Base-by-base conservation (phyloP, 176 grass and related monocot species). In the bread wheat (Triticum aestivum) region DNA sequence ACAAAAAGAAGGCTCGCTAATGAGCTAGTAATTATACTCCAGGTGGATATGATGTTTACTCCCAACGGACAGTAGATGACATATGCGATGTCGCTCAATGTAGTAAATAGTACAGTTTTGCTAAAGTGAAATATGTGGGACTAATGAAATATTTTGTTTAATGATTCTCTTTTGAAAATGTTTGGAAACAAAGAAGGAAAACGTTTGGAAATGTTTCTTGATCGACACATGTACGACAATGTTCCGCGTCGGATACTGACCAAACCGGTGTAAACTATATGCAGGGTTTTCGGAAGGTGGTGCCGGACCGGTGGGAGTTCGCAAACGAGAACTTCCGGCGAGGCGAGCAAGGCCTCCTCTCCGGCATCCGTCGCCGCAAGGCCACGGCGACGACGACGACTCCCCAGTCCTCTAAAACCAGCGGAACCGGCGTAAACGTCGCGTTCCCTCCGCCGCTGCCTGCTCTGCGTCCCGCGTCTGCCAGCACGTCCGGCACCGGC, bases 221-320 rank as follows among this genome's bases (percentile, higher is more conserved):
- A 15, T 51, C 13, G 47, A 5, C 12, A 47, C 47, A 51, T 1
- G 45, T 47, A 47, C 14, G 24, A 26, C 24, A 26, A 51, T 51
- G 47, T 15, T 15, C 12, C 4, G 12, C 14, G 49, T 6, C 1
- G 49, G 49, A 52, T 52, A 52, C 14, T 52, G 49, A 52, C 49
- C 12, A 17, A 52, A 15, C 49, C 13, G 49, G 14, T 17, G 49
- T 17, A 52, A 15, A 52, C 49, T 52, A 0, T 51, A 15, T 52
- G 51, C 51, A 98, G 93, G 93, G 96, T 23, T 98, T 98, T 63
- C 93, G 88, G 69, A 98, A 98, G 81, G 93, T 98, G 72, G 89
- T 91, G 70, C 84, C 96, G 1, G 92, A 96, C 54, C 75, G 90
- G 49, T 98, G 96, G 96, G 96, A 98, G 85, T 98, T 98, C 75